Evolutionary conservation across 2,329 filamentous ascomycete species (phyloP), one percentile per base, ranked within the genome.

Genomic region (Cladosporium sp.): DNA sequence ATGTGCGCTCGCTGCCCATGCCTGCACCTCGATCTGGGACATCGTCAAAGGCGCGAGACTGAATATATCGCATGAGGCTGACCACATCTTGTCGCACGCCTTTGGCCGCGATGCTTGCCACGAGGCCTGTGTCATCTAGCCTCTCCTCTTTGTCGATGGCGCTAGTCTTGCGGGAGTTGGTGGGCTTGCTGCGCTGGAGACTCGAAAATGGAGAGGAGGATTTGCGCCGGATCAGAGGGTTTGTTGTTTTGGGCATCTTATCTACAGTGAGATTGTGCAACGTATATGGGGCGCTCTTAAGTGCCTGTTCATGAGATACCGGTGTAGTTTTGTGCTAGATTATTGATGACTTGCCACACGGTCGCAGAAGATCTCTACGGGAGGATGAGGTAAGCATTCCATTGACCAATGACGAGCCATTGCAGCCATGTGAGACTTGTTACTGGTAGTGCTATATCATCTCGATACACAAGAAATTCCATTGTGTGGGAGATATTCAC

Each of bases 1-100:
- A 78, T 14, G 85, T 84, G 11, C 85, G 78, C 19, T 81, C 82
- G 5, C 84, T 86, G 64, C 79, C 82, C 80, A 91, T 84, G 20
- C 87, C 87, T 0, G 80, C 76, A 8, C 75, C 75, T 45, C 74
- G 75, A 19, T 80, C 77, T 2, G 88, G 88, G 11, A 90, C 75
- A 1, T 81, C 75, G 39, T 79, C 81, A 74, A 90, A 91, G 82
- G 88, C 89, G 66, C 75, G 78, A 19, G 69, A 73, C 38, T 81
- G 82, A 51, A 87, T 82, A 71, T 87, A 83, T 54, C 80, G 76
- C 68, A 90, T 84, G 20, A 77, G 63, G 30, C 61, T 64, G 7
- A 67, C 30, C 1, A 73, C 67, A 60, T 85, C 84, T 69, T 89
- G 86, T 0, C 84, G 78, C 1, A 87, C 81, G 69, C 88, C 84